Percentiles rank a stretch among this genome's conserved stretches.
Evolutionary conservation across 2,329 filamentous ascomycete species (phyloP).

Genomic region (Apiospora aurea): DNA sequence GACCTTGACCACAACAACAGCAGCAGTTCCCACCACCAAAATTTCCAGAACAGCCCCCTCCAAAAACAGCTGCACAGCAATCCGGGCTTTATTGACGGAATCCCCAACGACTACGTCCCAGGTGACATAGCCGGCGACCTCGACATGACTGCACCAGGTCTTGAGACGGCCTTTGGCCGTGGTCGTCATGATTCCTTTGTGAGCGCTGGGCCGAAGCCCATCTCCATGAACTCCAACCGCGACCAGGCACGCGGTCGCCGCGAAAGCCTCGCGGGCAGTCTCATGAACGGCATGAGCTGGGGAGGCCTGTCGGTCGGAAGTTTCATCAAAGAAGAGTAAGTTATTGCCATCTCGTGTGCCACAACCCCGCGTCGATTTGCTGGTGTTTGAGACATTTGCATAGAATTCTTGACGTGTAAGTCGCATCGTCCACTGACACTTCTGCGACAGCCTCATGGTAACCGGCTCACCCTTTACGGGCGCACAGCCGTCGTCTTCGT

Average conservation of each 20-base stretch:
- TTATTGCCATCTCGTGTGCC: slow-evolving; percentile 39
- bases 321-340: slow-evolving; percentile 98
- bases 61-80: slow-evolving; percentile 23
- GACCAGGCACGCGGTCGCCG: slow-evolving; percentile 65
- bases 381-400: slow-evolving; percentile 32
- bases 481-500: slow-evolving; percentile 87
- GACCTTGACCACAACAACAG: slow-evolving; percentile 27
- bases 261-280: slow-evolving; percentile 68
- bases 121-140: slow-evolving; percentile 42
- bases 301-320: slow-evolving; percentile 95
- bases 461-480: slow-evolving; percentile 89
- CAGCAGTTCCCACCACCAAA: slow-evolving; percentile 28
- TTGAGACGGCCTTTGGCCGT: slow-evolving; percentile 66
- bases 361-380: slow-evolving; percentile 27
- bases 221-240: slow-evolving; percentile 71
- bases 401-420: slow-evolving; percentile 32
- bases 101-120: not conserved
- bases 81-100: slow-evolving; percentile 14
- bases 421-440: slow-evolving; percentile 23
- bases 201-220: slow-evolving; percentile 70
- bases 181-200: slow-evolving; percentile 71
- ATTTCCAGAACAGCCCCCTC: slow-evolving; percentile 31
- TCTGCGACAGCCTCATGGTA: slow-evolving; percentile 79
- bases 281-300: slow-evolving; percentile 92
- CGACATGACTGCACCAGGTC: slow-evolving; percentile 65